Percentiles rank a stretch among this genome's conserved stretches.
phyloP scores from a whole-genome alignment of 768 basidiomycete genomes.

The Psilocybe subaeruginosa region DNA sequence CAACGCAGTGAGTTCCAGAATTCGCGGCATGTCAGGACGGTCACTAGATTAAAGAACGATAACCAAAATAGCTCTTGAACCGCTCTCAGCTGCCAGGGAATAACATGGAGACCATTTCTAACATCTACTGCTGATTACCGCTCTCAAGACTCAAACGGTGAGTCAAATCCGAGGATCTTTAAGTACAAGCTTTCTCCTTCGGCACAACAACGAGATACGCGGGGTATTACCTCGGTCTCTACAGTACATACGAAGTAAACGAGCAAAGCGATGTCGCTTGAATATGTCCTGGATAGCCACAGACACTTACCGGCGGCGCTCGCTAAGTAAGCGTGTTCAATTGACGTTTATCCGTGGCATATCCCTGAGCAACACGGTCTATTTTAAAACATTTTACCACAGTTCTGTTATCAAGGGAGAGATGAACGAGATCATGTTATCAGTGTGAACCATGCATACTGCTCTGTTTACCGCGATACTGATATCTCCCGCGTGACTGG shows the following conservation, averaged over 20 bases:
- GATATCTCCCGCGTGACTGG: too few relatives aligned
- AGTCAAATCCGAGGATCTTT: neutral
- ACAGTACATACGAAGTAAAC: neutral
- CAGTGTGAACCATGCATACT: neutral
- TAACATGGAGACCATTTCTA: too few relatives aligned
- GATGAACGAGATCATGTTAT: neutral
- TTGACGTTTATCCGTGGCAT: neutral
- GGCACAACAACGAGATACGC: too few relatives aligned
- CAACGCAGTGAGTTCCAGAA: neutral
- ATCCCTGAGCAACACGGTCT: neutral
- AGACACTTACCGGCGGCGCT: constrained; percentile 4
- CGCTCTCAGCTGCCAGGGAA: too few relatives aligned
- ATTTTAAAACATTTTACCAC: neutral
- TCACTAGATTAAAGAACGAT: too few relatives aligned
- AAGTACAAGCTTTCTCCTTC: too few relatives aligned
- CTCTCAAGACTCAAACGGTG: too few relatives aligned
- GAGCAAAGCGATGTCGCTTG: neutral
- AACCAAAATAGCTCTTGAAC: too few relatives aligned
- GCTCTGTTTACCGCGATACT: too few relatives aligned
- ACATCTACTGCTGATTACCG: too few relatives aligned
- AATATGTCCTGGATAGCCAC: neutral
- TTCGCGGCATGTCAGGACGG: too few relatives aligned
- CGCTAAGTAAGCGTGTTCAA: neutral
- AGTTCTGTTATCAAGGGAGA: neutral
- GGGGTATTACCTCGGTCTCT: neutral